Conservation (phyloP, 352 stramenopile genomes). For the Pythium folliculosum region DNA sequence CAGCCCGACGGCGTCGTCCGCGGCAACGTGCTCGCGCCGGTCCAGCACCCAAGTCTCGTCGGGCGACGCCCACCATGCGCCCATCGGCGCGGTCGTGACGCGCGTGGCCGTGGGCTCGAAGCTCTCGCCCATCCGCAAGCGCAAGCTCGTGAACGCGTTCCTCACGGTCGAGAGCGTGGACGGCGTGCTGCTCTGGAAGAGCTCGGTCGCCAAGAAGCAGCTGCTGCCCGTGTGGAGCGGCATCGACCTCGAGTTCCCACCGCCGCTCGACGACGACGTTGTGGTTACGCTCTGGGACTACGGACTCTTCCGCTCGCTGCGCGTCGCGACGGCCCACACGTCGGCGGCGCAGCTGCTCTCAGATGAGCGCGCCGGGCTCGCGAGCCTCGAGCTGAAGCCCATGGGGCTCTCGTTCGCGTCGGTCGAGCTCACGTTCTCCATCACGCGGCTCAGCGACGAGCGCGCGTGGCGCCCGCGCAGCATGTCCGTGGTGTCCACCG, state of each 20-base stretch:
- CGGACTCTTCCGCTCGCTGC: conserved; percentile 57
- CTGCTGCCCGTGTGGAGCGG: conserved; percentile 25
- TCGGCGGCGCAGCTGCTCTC: conserved; percentile 45
- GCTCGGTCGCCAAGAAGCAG: conserved; percentile 27
- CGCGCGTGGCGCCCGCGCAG: conserved; percentile 17
- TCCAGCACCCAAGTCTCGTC: not conserved
- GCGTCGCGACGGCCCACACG: conserved; percentile 51
- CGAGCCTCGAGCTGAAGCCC: conserved; percentile 50
- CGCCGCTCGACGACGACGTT: conserved; percentile 34
- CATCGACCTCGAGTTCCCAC: conserved; percentile 33
- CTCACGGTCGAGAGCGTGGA: conserved; percentile 24
- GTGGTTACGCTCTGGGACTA: conserved; percentile 70
- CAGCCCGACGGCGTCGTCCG: not conserved
- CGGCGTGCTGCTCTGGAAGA: conserved; percentile 24
- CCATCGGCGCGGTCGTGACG: conserved; percentile 16
- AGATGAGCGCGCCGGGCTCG: conserved; percentile 40
- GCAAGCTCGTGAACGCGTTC: conserved; percentile 35
- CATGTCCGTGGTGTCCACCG: conserved; percentile 11
- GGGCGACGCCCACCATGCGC: not conserved
- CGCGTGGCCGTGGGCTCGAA: conserved; percentile 23
- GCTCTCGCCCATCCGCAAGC: conserved; percentile 28
- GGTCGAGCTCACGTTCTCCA: conserved; percentile 34
- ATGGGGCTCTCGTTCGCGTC: conserved; percentile 31
- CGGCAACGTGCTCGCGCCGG: not conserved
- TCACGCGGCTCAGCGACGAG: conserved; percentile 11